Percentiles rank a stretch among this genome's conserved stretches.
Conservation (phyloP, 2,329 filamentous ascomycete genomes). For the Harringtonia aguacate region DNA sequence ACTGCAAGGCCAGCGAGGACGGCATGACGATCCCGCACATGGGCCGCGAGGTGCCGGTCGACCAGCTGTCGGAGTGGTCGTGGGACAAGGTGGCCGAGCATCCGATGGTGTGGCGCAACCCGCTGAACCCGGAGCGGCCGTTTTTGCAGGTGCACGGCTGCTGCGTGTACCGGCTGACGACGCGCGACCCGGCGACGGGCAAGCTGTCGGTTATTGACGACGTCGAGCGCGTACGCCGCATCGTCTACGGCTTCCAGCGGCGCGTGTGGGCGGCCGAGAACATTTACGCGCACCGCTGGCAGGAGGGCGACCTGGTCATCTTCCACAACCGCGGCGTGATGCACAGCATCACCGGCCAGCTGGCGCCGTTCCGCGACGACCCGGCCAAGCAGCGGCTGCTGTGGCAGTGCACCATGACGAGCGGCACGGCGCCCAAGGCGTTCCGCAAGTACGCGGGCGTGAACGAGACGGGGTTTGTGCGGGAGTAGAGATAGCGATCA, state of each 20-base stretch:
- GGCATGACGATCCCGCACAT: conserved; percentile 8
- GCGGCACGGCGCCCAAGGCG: conserved; percentile 8
- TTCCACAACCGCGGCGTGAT: conserved; percentile 70
- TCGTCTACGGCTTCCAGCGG: conserved; percentile 7
- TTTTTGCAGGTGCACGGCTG: conserved; percentile 10
- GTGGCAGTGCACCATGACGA: conserved; percentile 60
- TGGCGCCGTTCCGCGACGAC: conserved; percentile 27
- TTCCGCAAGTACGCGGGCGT: conserved; percentile 6
- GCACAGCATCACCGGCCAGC: conserved; percentile 66
- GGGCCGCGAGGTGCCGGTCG: conserved; percentile 3
- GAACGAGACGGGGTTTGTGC: conserved; percentile 10
- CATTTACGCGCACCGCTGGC: conserved; percentile 68
- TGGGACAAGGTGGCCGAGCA: conserved; percentile 12
- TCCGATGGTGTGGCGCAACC: conserved; percentile 63
- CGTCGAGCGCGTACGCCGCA: conserved; percentile 10
- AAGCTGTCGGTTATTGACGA: conserved; percentile 5
- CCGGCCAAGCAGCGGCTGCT: conserved; percentile 65
- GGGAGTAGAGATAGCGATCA: too few species aligned
- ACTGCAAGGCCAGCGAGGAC: conserved; percentile 29
- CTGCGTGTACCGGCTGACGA: conserved; percentile 9
- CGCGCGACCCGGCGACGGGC: conserved; percentile 5
- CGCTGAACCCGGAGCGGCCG: conserved; percentile 31
- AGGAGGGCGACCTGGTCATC: conserved; percentile 63
- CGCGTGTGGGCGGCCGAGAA: conserved; percentile 36
- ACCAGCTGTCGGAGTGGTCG: conserved; percentile 5